Evolutionary conservation across 2,329 filamentous ascomycete species (phyloP).

Genomic region (Trichoderma sp.): DNA sequence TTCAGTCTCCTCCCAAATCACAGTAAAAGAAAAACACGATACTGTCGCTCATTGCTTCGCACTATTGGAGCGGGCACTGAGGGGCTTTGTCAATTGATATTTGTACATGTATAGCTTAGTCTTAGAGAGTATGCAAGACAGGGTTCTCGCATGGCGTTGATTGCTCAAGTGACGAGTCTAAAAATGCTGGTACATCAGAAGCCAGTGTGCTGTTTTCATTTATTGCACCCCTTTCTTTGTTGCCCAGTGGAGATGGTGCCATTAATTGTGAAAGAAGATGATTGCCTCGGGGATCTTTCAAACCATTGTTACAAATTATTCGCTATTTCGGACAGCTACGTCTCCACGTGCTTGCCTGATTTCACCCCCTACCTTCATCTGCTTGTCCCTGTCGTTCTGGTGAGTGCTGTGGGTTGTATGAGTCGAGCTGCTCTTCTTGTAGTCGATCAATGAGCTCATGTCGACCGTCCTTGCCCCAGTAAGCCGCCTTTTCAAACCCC

Average conservation of each 20-base stretch:
- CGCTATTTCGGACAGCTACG: not conserved
- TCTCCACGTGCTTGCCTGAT: not conserved
- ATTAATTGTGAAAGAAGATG: not conserved
- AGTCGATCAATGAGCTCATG: conserved; percentile 69
- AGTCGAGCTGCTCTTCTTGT: conserved; percentile 59
- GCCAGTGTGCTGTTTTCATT: conserved; percentile 7
- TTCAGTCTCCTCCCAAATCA: conserved; percentile 66
- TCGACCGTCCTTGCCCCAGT: conserved; percentile 70
- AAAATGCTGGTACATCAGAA: conserved; percentile 40
- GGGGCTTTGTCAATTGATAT: conserved; percentile 34
- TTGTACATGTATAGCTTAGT: conserved; percentile 43
- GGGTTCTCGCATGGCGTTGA: conserved; percentile 38
- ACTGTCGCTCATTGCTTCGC: conserved; percentile 37
- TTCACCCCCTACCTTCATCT: conserved; percentile 50
- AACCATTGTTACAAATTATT: not conserved
- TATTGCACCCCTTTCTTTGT: not conserved
- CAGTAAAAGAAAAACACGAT: conserved; percentile 42
- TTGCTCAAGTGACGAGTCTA: conserved; percentile 38
- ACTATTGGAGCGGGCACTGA: conserved; percentile 39
- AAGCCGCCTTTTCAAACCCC: conserved; percentile 60
- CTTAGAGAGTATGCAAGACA: conserved; percentile 35
- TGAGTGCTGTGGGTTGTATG: conserved; percentile 28
- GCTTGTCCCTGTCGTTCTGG: conserved; percentile 51
- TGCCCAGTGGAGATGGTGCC: not conserved
- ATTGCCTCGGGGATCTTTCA: not conserved